Evolutionary conservation across 495 filamentous ascomycete genomes (phyloP).

Genomic region (Chlorociboria aeruginascens): DNA sequence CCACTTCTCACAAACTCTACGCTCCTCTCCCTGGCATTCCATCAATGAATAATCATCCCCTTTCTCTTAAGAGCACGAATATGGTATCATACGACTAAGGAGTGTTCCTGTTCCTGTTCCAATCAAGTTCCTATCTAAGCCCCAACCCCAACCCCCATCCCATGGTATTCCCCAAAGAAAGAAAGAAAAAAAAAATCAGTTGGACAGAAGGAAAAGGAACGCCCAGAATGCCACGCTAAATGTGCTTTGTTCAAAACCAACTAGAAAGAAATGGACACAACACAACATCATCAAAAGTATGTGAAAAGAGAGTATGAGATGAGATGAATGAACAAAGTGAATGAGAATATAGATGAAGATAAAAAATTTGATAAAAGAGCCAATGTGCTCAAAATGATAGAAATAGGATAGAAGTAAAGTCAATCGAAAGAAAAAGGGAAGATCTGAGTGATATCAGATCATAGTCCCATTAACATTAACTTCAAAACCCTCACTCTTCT

Average conservation of each 20-base stretch:
- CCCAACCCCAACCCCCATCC: background rate
- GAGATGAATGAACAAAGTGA: no score
- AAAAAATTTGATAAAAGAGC: no score
- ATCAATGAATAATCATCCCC: no score
- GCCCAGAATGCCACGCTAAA: constrained; percentile 3
- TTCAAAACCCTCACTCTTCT: constrained; percentile 70
- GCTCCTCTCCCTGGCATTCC: no score
- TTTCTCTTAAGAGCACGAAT: no score
- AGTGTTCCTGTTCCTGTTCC: background rate
- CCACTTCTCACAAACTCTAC: no score
- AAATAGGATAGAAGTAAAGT: no score
- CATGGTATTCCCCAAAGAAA: background rate
- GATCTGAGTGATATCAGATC: constrained; percentile 33
- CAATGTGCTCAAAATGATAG: no score
- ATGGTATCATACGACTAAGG: background rate
- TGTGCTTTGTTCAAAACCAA: background rate
- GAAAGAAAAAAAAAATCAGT: background rate
- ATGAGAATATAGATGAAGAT: no score
- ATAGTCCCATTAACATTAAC: constrained; percentile 73
- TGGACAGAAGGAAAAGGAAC: background rate
- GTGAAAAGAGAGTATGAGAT: no score
- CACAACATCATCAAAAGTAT: no score
- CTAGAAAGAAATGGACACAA: no score
- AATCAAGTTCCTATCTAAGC: background rate
- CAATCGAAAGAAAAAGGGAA: background rate